Evolutionary conservation across 768 basidiomycete species (phyloP).

Genomic region (Boletus sp.): DNA sequence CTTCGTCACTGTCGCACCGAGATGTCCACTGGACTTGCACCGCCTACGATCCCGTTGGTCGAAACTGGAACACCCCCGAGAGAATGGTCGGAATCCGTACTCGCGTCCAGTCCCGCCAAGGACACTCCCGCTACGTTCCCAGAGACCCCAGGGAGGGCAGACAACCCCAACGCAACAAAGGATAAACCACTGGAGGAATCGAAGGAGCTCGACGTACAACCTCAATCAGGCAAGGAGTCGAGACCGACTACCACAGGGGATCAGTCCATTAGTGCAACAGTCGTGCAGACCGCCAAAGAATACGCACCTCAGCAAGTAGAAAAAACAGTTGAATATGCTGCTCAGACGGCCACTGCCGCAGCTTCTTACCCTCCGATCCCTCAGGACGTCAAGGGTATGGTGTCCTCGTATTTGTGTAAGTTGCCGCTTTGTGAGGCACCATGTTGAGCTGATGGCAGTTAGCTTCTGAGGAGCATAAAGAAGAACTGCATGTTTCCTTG

Average conservation of each 20-base stretch:
- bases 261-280: neutral
- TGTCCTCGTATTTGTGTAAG: constrained; percentile 12
- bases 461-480: constrained; percentile 6
- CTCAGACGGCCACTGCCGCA: neutral
- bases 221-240: neutral
- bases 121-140: constrained; percentile 4
- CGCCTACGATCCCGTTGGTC: constrained; percentile 18
- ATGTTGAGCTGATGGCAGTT: constrained; percentile 6
- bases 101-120: constrained; percentile 6
- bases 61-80: constrained; percentile 18
- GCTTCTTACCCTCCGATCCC: neutral
- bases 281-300: constrained; percentile 3
- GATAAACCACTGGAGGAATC: neutral
- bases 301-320: neutral
- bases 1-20: neutral
- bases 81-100: constrained; percentile 20
- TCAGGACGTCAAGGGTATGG: neutral
- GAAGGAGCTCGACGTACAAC: neutral
- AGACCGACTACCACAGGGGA: neutral
- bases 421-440: neutral
- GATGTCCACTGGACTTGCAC: constrained; percentile 10
- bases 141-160: neutral
- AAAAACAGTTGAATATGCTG: neutral
- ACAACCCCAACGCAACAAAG: neutral
- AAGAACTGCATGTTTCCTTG: constrained; percentile 23